Percentiles rank a stretch among this genome's conserved stretches.
Conservation (phyloP, 768 basidiomycete genomes). For the Leucocoprinus leucothites region DNA sequence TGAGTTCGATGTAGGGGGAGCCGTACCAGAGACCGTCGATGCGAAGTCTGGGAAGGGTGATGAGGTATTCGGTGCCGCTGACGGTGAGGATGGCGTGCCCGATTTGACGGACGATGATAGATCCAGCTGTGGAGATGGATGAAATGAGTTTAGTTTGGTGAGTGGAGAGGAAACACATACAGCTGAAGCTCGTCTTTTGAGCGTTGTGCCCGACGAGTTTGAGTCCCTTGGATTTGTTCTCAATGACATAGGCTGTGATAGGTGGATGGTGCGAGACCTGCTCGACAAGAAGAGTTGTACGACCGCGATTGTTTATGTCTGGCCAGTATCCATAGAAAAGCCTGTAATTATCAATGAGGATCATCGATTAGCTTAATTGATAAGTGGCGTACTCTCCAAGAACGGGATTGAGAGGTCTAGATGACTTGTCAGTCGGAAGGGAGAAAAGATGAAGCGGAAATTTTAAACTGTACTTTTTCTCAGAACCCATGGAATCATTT, state of each 20-base stretch:
- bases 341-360: conserved; percentile 31
- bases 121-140: conserved; percentile 40
- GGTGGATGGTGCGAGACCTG: conserved; percentile 97
- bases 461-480: conserved; percentile 13
- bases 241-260: conserved; percentile 83
- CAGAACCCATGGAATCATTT: conserved; percentile 90
- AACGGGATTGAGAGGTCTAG: conserved; percentile 91
- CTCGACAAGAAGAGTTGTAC: conserved; percentile 83
- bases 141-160: neutral
- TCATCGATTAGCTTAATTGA: neutral
- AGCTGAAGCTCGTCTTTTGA: conserved; percentile 92
- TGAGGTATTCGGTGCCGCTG: conserved; percentile 63
- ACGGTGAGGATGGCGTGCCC: conserved; percentile 88
- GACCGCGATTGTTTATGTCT: conserved; percentile 65
- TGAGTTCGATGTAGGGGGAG: conserved; percentile 89
- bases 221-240: conserved; percentile 76
- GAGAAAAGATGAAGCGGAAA: neutral
- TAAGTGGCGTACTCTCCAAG: conserved; percentile 73
- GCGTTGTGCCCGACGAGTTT: conserved; percentile 84
- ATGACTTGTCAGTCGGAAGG: conserved; percentile 9
- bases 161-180: conserved; percentile 29
- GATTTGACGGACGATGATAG: conserved; percentile 89
- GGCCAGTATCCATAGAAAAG: conserved; percentile 92
- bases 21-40: conserved; percentile 93
- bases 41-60: conserved; percentile 87